phyloP scores from a whole-genome alignment of 129 eudicot species.

The Arctium minus region DNA sequence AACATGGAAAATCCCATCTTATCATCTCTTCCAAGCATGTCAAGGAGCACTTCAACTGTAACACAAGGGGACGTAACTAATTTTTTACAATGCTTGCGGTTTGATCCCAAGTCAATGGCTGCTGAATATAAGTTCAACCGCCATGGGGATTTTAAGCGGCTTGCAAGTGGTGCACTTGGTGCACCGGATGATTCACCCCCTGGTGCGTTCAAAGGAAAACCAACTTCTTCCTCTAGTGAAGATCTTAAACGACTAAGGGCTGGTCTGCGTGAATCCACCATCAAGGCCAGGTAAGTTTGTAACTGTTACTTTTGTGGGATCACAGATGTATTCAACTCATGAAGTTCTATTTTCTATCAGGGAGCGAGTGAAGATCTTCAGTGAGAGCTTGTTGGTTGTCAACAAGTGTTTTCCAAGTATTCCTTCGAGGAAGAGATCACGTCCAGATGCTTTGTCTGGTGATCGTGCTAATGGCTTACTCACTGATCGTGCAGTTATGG shows the following conservation, averaged over 20 bases:
- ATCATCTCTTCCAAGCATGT: slow-evolving; percentile 60
- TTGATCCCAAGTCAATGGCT: slow-evolving; percentile 55
- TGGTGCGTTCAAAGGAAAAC: slow-evolving; percentile 41
- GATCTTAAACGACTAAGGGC: slow-evolving; percentile 47
- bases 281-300: slow-evolving; percentile 42
- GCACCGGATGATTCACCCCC: slow-evolving; percentile 49
- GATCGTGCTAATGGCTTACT: slow-evolving; percentile 42
- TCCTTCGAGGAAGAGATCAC: slow-evolving; percentile 67
- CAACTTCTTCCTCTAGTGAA: slow-evolving; percentile 36
- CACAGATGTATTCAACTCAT: background rate
- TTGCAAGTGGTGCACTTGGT: slow-evolving; percentile 46
- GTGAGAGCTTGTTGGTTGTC: slow-evolving; percentile 46
- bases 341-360: slow-evolving; percentile 22
- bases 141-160: slow-evolving; percentile 44
- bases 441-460: slow-evolving; percentile 44
- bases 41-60: slow-evolving; percentile 47
- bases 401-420: slow-evolving; percentile 61
- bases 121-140: slow-evolving; percentile 47
- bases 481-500: slow-evolving; percentile 38
- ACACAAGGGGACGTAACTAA: slow-evolving; percentile 45
- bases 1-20: slow-evolving; percentile 51
- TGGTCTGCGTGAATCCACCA: slow-evolving; percentile 49
- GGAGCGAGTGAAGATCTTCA: slow-evolving; percentile 64
- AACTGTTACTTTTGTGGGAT: background rate
- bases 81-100: slow-evolving; percentile 53